A percentile compares a stretch with the other conserved stretches of the same genome.
phyloP scores from a whole-genome alignment of 768 basidiomycete species.

The Candolleomyces eurysporus region DNA sequence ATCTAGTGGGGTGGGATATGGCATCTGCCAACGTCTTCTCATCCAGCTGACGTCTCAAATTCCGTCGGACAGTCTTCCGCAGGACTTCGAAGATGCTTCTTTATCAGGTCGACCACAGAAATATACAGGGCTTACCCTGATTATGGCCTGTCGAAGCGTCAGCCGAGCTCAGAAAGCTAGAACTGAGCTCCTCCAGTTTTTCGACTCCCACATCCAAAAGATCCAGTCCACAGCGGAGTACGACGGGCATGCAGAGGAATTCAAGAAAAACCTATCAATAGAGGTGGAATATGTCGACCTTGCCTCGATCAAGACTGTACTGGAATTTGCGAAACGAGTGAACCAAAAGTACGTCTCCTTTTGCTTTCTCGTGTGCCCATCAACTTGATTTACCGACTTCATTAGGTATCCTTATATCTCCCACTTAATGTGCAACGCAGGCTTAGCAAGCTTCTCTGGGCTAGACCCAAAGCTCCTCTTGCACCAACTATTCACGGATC shows the following conservation, averaged over 20 bases:
- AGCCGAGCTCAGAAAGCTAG: constrained; percentile 64
- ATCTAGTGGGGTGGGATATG: constrained; percentile 77
- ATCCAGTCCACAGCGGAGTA: constrained; percentile 35
- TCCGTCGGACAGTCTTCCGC: constrained; percentile 52
- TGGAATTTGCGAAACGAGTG: constrained; percentile 59
- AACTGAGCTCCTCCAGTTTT: constrained; percentile 44
- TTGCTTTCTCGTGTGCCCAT: not conserved
- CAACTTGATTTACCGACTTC: not conserved
- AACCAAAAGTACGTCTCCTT: constrained; percentile 49
- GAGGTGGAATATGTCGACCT: constrained; percentile 67
- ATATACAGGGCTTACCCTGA: constrained; percentile 62
- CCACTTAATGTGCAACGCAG: constrained; percentile 80
- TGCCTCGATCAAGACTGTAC: constrained; percentile 54
- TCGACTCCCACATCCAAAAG: constrained; percentile 53
- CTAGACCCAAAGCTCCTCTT: constrained; percentile 23
- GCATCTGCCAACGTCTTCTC: constrained; percentile 77
- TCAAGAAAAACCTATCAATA: constrained; percentile 58
- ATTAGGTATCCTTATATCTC: constrained; percentile 77
- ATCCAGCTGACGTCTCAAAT: constrained; percentile 54
- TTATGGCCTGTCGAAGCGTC: constrained; percentile 76
- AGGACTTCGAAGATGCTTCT: constrained; percentile 32
- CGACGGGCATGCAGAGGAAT: constrained; percentile 53
- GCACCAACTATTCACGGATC: constrained; percentile 45
- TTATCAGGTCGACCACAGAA: constrained; percentile 14
- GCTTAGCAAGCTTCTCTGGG: constrained; percentile 57